Evolutionary conservation across 345 rosid species (phyloP).

Genomic region (Brassica juncea): DNA sequence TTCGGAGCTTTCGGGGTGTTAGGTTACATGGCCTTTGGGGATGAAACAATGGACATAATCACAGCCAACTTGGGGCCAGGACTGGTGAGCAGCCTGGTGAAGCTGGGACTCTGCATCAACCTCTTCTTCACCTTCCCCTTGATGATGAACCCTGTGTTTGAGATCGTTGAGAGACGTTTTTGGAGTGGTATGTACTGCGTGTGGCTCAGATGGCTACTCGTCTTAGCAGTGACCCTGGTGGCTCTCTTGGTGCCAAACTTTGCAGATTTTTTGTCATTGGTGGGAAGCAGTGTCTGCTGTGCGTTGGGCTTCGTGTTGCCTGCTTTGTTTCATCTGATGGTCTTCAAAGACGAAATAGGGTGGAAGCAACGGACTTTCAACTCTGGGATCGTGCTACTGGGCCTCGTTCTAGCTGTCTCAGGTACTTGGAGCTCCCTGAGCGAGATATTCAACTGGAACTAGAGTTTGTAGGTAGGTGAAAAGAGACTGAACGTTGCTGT

Average conservation of each 20-base stretch:
- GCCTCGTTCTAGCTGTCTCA: constrained; percentile 56
- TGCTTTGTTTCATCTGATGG: constrained; percentile 66
- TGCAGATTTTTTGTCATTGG: constrained; percentile 77
- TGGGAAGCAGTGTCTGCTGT: constrained; percentile 85
- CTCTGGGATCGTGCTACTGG: constrained; percentile 50
- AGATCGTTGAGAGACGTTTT: constrained; percentile 72
- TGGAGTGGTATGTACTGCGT: constrained; percentile 60
- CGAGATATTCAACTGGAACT: constrained; percentile 50
- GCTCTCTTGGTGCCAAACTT: constrained; percentile 81
- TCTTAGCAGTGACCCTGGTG: constrained; percentile 57
- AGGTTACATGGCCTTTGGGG: constrained; percentile 81
- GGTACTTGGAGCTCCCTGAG: constrained; percentile 70
- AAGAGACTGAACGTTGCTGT: not conserved
- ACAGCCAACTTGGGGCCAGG: constrained; percentile 76
- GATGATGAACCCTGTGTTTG: constrained; percentile 91
- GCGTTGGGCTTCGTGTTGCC: constrained; percentile 80
- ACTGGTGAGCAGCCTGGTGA: constrained; percentile 55
- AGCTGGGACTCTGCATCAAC: constrained; percentile 71
- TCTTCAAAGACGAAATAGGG: constrained; percentile 66
- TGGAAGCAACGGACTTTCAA: constrained; percentile 56
- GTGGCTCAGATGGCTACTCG: constrained; percentile 80
- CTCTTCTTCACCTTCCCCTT: constrained; percentile 85
- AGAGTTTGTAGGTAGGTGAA: constrained; percentile 14
- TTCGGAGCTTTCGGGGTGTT: constrained; percentile 71
- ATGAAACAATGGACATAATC: constrained; percentile 63